Conservation (phyloP, 805 yeast species). For the Wickerhamiella dianesei region DNA sequence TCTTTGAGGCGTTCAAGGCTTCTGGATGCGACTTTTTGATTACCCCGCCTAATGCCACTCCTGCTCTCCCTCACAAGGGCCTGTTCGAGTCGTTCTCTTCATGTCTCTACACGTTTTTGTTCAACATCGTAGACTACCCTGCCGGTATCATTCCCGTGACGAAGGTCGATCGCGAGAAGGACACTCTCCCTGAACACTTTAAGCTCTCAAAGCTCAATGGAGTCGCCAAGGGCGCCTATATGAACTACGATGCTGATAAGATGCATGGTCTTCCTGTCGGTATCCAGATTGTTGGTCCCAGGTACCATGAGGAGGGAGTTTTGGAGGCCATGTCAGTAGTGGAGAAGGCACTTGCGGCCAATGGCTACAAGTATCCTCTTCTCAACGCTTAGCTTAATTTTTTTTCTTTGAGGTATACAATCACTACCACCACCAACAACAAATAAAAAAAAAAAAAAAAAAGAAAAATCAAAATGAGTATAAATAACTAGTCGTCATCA, state of each 20-base stretch:
- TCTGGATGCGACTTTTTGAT: constrained; percentile 28
- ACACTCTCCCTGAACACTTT: constrained; percentile 24
- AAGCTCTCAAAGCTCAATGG: constrained; percentile 24
- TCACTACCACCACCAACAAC: not conserved
- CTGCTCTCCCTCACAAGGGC: constrained; percentile 31
- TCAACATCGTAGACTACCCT: constrained; percentile 43
- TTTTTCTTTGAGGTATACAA: not conserved
- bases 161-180: constrained; percentile 32
- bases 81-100: constrained; percentile 27
- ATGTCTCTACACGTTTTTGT: constrained; percentile 41
- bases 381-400: not conserved
- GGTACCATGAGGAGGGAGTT: constrained; percentile 40
- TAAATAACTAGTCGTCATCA: not conserved
- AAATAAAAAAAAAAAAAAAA: too few relatives aligned
- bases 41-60: constrained; percentile 32
- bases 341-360: constrained; percentile 14
- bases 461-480: not conserved
- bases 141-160: constrained; percentile 48
- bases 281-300: constrained; percentile 40
- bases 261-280: constrained; percentile 50
- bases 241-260: constrained; percentile 37
- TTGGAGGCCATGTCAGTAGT: constrained; percentile 35
- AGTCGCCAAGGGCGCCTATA: constrained; percentile 33
- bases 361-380: not conserved
- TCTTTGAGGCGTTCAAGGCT: constrained; percentile 20